These are phyloP conservation scores for Sporisorium sorghi DNA, from an alignment of 1,284 basidiomycete genomes.

Conservation along the genomic window DNA sequence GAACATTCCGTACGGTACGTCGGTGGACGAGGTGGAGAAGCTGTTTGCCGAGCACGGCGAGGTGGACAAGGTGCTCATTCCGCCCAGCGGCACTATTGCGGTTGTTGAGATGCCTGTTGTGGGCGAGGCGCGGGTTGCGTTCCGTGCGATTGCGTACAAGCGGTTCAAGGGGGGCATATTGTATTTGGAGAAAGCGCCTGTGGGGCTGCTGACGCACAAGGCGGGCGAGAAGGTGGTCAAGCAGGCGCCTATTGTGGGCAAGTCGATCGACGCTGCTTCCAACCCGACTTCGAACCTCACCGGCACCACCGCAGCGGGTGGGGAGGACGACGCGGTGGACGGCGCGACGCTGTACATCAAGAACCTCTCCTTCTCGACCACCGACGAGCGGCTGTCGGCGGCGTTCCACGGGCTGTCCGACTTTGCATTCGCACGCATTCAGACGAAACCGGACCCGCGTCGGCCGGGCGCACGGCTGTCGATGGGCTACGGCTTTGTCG, in stretches of 20 bases:
- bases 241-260: constrained; percentile 50
- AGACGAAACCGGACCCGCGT: constrained; percentile 85
- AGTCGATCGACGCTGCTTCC: constrained; percentile 28
- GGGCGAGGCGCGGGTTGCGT: constrained; percentile 71
- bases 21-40: constrained; percentile 78
- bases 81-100: constrained; percentile 92
- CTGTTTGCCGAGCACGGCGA: constrained; percentile 84
- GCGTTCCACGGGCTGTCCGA: constrained; percentile 83
- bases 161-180: constrained; percentile 88
- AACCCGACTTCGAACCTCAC: constrained; percentile 17
- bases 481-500: constrained; percentile 97
- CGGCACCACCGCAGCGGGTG: background rate
- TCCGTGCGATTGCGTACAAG: constrained; percentile 85
- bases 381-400: constrained; percentile 77
- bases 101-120: constrained; percentile 85
- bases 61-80: constrained; percentile 82
- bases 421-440: constrained; percentile 88
- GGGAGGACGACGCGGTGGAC: constrained; percentile 71
- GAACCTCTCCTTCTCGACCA: constrained; percentile 92
- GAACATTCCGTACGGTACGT: constrained; percentile 94
- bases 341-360: constrained; percentile 93
- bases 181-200: constrained; percentile 91
- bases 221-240: constrained; percentile 43
- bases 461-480: constrained; percentile 72
- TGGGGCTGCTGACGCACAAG: constrained; percentile 72